These are phyloP conservation scores for Dryas octopetala DNA, from an alignment of 306 rosid species.

Conservation along the genomic window DNA sequence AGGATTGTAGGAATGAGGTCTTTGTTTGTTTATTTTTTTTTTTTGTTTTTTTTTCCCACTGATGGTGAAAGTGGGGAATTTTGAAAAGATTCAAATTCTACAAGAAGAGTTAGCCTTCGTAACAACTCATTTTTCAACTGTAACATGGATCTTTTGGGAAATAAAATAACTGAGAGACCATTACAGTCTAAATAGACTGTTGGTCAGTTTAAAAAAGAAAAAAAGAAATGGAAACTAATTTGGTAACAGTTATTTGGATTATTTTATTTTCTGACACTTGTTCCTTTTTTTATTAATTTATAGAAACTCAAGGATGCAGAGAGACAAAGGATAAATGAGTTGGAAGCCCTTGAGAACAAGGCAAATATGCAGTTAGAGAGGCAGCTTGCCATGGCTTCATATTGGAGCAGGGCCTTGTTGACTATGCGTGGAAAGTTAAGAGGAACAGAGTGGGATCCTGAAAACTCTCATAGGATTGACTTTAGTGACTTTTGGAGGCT, in stretches of 20 bases:
- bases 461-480: conserved; percentile 75
- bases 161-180: background rate
- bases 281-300: conserved; percentile 23
- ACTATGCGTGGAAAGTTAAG: conserved; percentile 70
- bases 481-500: conserved; percentile 81
- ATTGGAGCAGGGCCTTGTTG: conserved; percentile 80
- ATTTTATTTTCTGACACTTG: background rate
- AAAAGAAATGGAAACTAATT: background rate
- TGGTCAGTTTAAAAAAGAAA: background rate
- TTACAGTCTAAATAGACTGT: background rate
- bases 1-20: background rate
- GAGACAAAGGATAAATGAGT: conserved; percentile 62
- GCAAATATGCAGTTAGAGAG: conserved; percentile 88
- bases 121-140: background rate
- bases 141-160: background rate
- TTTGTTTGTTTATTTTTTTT: background rate
- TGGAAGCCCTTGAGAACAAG: conserved; percentile 77
- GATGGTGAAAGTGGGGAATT: background rate
- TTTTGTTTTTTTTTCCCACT: background rate
- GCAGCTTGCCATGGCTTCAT: conserved; percentile 94
- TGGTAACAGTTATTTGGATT: background rate
- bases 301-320: conserved; percentile 83
- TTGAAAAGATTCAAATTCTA: background rate
- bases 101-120: background rate
- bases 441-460: conserved; percentile 97